phyloP scores from a whole-genome alignment of 2,329 filamentous ascomycete species.

The Penicillium sp. region DNA sequence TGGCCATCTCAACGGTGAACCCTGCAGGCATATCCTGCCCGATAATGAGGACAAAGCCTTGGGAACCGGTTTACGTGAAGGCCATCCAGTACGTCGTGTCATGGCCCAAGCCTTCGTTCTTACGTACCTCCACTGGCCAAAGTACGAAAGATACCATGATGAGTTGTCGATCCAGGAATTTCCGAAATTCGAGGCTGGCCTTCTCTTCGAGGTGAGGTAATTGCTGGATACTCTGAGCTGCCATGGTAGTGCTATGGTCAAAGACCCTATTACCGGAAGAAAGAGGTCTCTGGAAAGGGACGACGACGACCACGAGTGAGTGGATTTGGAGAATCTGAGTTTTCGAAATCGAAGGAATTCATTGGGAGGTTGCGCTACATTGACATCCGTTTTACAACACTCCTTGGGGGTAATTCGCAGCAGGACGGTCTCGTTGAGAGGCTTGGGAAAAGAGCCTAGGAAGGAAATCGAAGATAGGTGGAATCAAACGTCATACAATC shows the following conservation, averaged over 20 bases:
- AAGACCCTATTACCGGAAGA: conserved; percentile 6
- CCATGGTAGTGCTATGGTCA: neutral
- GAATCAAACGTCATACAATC: neutral
- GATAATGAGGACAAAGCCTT: neutral
- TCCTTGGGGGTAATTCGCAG: no score
- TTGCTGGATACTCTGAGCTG: neutral
- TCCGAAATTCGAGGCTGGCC: conserved; percentile 8
- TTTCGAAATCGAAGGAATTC: no score
- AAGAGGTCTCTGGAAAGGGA: neutral
- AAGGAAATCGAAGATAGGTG: no score
- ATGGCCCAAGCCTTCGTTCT: conserved; percentile 6
- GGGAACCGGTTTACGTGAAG: conserved; percentile 1
- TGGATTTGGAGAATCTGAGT: neutral
- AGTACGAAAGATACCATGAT: neutral
- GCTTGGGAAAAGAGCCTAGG: no score
- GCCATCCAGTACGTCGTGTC: conserved; percentile 7
- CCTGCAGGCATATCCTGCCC: neutral
- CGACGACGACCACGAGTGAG: neutral
- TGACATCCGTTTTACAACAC: no score
- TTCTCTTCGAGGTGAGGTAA: conserved; percentile 2
- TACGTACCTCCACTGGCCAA: neutral
- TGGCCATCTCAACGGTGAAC: no score
- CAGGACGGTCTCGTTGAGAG: neutral
- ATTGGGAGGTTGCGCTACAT: neutral
- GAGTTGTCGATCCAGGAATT: neutral